phyloP scores from a whole-genome alignment of 768 basidiomycete species.

The Auricularia heimuer region DNA sequence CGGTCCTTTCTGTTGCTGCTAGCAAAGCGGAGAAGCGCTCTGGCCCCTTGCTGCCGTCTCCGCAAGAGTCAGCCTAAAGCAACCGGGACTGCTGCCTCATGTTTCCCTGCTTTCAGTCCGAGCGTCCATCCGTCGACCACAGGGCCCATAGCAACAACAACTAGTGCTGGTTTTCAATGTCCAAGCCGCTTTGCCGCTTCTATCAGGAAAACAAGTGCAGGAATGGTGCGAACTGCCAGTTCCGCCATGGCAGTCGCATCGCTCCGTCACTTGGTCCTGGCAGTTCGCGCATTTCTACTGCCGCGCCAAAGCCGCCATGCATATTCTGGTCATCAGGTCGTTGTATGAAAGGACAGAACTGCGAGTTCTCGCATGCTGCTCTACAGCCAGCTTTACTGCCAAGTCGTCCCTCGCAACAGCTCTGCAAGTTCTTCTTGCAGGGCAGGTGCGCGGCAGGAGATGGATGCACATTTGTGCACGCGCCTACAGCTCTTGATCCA shows the following conservation, averaged over 20 bases:
- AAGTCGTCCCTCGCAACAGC: background rate
- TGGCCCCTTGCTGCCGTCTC: too few species aligned
- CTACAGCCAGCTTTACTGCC: background rate
- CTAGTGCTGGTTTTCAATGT: too few species aligned
- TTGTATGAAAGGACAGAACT: constrained; percentile 21
- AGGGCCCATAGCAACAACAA: too few species aligned
- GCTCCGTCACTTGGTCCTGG: background rate
- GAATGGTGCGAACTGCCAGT: background rate
- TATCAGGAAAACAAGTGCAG: background rate
- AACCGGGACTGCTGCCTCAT: too few species aligned
- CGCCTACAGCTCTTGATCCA: constrained; percentile 7
- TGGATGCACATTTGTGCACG: constrained; percentile 11
- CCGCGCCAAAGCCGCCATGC: constrained; percentile 11
- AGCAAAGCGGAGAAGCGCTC: too few species aligned
- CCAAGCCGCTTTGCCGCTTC: background rate
- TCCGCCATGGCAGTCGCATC: background rate
- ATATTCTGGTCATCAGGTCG: constrained; percentile 17
- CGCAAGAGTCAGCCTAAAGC: too few species aligned
- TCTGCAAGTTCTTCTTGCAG: constrained; percentile 6
- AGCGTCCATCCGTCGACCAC: too few species aligned
- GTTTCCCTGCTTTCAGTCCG: too few species aligned
- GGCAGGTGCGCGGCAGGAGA: background rate
- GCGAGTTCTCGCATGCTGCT: constrained; percentile 17
- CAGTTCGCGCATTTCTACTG: background rate
- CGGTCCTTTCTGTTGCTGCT: too few species aligned